Conservation (phyloP, 176 grass and related monocot genomes). For the Musa schizocarpa region DNA sequence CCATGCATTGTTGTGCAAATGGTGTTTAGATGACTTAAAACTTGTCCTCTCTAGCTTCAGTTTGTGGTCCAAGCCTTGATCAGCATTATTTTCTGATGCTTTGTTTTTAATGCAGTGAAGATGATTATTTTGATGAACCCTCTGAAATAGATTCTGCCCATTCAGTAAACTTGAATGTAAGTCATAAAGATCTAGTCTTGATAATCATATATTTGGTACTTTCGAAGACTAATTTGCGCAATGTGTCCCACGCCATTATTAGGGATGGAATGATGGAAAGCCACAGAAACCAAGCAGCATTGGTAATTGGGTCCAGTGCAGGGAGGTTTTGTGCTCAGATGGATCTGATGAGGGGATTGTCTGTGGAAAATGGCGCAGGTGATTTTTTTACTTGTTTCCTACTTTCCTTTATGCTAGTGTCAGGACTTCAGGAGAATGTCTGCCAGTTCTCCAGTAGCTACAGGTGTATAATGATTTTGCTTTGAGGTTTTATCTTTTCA, state of each 20-base stretch:
- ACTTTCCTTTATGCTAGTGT: not conserved
- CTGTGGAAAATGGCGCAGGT: constrained; percentile 83
- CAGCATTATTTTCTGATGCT: constrained; percentile 10
- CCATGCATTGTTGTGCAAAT: not conserved
- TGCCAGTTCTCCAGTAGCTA: not conserved
- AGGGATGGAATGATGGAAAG: constrained; percentile 13
- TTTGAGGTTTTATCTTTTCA: no score
- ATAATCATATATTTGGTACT: constrained; percentile 12
- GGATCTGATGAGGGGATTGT: constrained; percentile 22
- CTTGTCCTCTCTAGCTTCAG: constrained; percentile 2
- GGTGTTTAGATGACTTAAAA: not conserved
- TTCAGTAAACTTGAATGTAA: constrained; percentile 10
- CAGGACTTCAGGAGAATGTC: not conserved
- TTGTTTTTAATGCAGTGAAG: constrained; percentile 40
- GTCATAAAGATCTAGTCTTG: not conserved
- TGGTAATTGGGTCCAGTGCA: constrained; percentile 65
- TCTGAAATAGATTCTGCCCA: constrained; percentile 41
- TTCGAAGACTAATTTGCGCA: constrained; percentile 12
- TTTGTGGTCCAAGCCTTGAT: constrained; percentile 15
- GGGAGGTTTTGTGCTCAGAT: constrained; percentile 27
- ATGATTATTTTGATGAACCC: constrained; percentile 33
- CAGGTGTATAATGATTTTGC: not conserved
- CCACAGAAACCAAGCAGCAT: constrained; percentile 26
- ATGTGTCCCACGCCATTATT: constrained; percentile 15
- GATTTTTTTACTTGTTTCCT: constrained; percentile 4